These are phyloP conservation scores for Aspergillus heteromorphus DNA, from an alignment of 495 filamentous ascomycete genomes.

Conservation along the genomic window DNA sequence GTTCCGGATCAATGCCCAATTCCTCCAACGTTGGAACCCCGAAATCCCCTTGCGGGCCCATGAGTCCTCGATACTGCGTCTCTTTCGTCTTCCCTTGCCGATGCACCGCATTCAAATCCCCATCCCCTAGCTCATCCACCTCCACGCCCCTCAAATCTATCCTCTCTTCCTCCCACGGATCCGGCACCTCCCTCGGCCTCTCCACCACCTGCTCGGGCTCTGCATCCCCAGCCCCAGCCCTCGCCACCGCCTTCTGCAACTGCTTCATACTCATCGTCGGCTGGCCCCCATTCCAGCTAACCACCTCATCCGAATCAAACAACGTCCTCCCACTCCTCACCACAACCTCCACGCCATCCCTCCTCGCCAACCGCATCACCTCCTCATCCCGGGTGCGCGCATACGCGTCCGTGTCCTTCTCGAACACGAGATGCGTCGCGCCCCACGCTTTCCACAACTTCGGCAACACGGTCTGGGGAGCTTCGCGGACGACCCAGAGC, in stretches of 20 bases:
- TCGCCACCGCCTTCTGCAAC: conserved; percentile 45
- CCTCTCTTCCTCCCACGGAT: conserved; percentile 45
- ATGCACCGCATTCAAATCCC: conserved; percentile 50
- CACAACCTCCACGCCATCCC: conserved; percentile 60
- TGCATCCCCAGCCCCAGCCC: conserved; percentile 36
- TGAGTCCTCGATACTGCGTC: conserved; percentile 48
- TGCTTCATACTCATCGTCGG: conserved; percentile 66
- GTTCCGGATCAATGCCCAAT: conserved; percentile 47
- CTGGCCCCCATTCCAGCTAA: conserved; percentile 56
- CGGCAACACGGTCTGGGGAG: conserved; percentile 58
- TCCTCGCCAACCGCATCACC: conserved; percentile 49
- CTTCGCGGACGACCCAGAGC: conserved; percentile 62
- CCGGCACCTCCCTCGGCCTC: conserved; percentile 49
- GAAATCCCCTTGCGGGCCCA: conserved; percentile 59
- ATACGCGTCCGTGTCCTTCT: conserved; percentile 69
- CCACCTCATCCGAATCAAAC: conserved; percentile 62
- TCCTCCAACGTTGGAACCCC: conserved; percentile 56
- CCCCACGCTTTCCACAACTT: conserved; percentile 65
- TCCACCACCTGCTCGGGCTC: conserved; percentile 50
- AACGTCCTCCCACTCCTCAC: conserved; percentile 55
- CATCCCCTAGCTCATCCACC: conserved; percentile 36
- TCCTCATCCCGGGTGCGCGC: conserved; percentile 52
- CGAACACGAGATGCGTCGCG: conserved; percentile 66
- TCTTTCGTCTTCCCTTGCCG: conserved; percentile 37
- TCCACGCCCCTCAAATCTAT: conserved; percentile 46